Base-by-base conservation (phyloP, 768 basidiomycete species). In the Kockovaella imperatae region DNA sequence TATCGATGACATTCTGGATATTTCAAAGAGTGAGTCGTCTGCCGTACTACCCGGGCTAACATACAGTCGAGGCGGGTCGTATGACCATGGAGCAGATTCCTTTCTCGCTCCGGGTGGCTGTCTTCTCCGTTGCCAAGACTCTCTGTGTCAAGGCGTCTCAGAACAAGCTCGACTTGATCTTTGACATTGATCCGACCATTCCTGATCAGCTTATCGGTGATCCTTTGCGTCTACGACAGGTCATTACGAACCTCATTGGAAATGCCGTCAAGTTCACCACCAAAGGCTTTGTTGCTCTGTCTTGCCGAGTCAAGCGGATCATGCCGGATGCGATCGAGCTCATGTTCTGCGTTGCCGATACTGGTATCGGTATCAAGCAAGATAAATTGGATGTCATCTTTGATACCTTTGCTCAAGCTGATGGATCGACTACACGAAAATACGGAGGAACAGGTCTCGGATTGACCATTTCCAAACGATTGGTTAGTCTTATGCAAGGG, bases 81-180 rank as follows among this genome's bases (percentile, higher is more conserved):
- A 99, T 99, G 95, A 97, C 90, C 2, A 95, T 99, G 86, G 95
- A 99, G 73, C 84, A 87, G 24, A 93, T 96, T n/a, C 84, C 91
- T 2, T 99, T 93, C 74, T 96, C 91, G 8, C 78, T 96, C 24
- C 85, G 95, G n/a, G 84, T 89, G 59, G 93, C 88, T 3, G 88
- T 96, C 34, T 97, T 96, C 63, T 88, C 89, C 24, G 95, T 97
- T 52, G 79, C 97, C 65, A 99, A 99, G 75, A 97, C 93, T 0
- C 79, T 99, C 49, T 91, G 96, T 61, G 90, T 96, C 42, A 90
- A 91, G 38, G 95, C 93, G 2, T 87, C 90, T 0, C 91, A 97
- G 72, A 91, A 90, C 73, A 87, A 91, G 60, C 77, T 99, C 50
- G 91, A 96, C 70, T 78, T 99, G 43, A 91, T 90, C 25, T 93